Evolutionary conservation across 495 filamentous ascomycete species (phyloP), one percentile per base, ranked within the genome.

Genomic region (Hypoxylon subgilvum): DNA sequence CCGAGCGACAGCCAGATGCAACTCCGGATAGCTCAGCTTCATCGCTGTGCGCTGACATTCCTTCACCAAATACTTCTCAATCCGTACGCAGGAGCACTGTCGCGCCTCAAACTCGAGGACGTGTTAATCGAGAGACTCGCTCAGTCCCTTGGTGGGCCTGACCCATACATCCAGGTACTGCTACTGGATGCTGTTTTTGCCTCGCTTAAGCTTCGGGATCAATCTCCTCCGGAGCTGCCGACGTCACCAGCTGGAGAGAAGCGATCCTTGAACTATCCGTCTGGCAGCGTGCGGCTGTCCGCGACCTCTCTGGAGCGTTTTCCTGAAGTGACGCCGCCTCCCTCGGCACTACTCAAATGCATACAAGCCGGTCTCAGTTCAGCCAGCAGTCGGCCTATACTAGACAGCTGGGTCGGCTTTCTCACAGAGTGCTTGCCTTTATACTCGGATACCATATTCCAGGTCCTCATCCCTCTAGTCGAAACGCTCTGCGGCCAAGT

Each of bases 401-500:
- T 99, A 25, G 91, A 97, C 53, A 90, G 88, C 58, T 99, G 94
- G 94, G 84, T 96, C 16, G 78, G 82, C 28, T 88, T 99, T 44
- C 80, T 99, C n/a, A 81, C 84, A 14, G 87, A 92, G 69, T 89
- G 89, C 39, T 78, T 97, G 18, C 91, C 92, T 6, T 72, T 96
- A 1, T 93, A 92, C 72, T 82, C 86, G 1, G 85, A 85, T 16
- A 84, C 86, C 1, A 90, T 96, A 27, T 97, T 96, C 65, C 91
- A 96, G 64, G 88, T 92, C 44, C 71, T 97, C 27, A 82, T 97
- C 49, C 92, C 90, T 18, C 79, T 99, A 6, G 92, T 96, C 14
- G 92, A 92, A 71, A 93, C 88, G 42, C 79, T 99, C 44, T 96
- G 90, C 70, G 74, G 75, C 46, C 85, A 96, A 64, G 87, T 96